Conservation (phyloP, 208 protist genomes). For the Trypanosoma lewisi region DNA sequence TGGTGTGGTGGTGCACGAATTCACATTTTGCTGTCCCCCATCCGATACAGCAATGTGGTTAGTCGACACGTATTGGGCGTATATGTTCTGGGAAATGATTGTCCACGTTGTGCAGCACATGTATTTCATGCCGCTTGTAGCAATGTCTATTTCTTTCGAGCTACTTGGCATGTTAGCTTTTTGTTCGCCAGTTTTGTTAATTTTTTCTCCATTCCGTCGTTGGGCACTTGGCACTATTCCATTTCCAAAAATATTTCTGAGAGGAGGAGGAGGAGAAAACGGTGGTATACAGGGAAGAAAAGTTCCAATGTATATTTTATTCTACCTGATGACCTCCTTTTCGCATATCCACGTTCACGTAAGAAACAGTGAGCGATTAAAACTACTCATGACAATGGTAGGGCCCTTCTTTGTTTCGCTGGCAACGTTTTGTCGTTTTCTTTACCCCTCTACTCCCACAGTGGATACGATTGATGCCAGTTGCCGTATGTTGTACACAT, state of each 20-base stretch:
- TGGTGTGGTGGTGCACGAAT: conserved; percentile 58
- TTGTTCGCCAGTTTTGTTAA: conserved; percentile 44
- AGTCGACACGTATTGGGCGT: conserved; percentile 70
- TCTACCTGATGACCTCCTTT: conserved; percentile 51
- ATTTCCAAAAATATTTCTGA: conserved; percentile 36
- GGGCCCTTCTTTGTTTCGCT: conserved; percentile 59
- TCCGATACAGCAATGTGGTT: conserved; percentile 52
- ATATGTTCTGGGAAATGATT: conserved; percentile 61
- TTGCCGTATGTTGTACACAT: conserved; percentile 48
- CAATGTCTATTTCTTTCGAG: conserved; percentile 79
- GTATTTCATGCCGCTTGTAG: conserved; percentile 80
- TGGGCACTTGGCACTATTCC: conserved; percentile 43
- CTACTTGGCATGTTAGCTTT: conserved; percentile 36
- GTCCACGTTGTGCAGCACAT: conserved; percentile 69
- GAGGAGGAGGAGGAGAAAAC: conserved; percentile 29
- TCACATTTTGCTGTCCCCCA: conserved; percentile 61
- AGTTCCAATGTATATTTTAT: conserved; percentile 72
- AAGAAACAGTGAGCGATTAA: conserved; percentile 27
- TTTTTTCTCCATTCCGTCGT: conserved; percentile 40
- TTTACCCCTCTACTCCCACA: conserved; percentile 44
- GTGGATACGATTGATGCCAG: conserved; percentile 35
- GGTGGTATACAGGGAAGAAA: conserved; percentile 21
- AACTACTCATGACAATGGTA: conserved; percentile 40
- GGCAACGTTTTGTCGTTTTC: conserved; percentile 42
- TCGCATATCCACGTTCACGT: conserved; percentile 68